phyloP scores from a whole-genome alignment of 495 filamentous ascomycete species.

The Parathielavia hyrcaniae region DNA sequence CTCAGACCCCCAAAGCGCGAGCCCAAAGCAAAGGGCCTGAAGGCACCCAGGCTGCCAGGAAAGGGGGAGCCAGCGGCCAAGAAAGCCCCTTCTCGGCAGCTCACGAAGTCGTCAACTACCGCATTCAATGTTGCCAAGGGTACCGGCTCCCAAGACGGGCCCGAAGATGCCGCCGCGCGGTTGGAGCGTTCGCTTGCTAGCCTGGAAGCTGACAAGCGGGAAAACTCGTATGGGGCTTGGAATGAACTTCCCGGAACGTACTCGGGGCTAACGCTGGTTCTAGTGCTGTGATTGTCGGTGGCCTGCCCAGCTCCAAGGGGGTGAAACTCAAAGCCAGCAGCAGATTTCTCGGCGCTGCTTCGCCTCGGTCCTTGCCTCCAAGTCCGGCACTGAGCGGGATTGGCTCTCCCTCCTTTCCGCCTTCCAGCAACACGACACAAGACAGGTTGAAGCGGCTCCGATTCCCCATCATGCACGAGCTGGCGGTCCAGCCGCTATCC shows the following conservation, averaged over 20 bases:
- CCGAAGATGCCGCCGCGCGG: constrained; percentile 34
- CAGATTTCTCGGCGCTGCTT: constrained; percentile 35
- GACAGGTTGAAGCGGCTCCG: constrained; percentile 49
- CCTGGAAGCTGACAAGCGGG: constrained; percentile 38
- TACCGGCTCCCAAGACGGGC: not conserved
- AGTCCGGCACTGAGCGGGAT: constrained; percentile 55
- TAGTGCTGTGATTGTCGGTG: constrained; percentile 33
- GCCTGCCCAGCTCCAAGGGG: constrained; percentile 29
- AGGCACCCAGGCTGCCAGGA: constrained; percentile 17
- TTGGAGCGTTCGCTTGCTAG: constrained; percentile 38
- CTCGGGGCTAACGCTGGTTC: constrained; percentile 23
- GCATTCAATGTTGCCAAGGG: constrained; percentile 11
- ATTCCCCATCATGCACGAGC: constrained; percentile 65
- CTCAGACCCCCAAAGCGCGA: constrained; percentile 40
- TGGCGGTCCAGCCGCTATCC: constrained; percentile 57
- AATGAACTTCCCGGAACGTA: constrained; percentile 28
- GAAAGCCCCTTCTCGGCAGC: not conserved
- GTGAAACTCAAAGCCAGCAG: constrained; percentile 31
- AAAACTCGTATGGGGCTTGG: constrained; percentile 51
- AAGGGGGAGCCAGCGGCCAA: constrained; percentile 6
- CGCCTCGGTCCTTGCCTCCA: constrained; percentile 54
- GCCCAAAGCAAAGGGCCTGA: constrained; percentile 20
- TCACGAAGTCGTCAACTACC: constrained; percentile 9
- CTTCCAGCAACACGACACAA: constrained; percentile 49
- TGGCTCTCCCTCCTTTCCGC: constrained; percentile 47